A percentile compares a stretch with the other conserved stretches of the same genome.
These are phyloP conservation scores for Leccinellum albellum DNA, from an alignment of 768 basidiomycete genomes.

Conservation along the genomic window DNA sequence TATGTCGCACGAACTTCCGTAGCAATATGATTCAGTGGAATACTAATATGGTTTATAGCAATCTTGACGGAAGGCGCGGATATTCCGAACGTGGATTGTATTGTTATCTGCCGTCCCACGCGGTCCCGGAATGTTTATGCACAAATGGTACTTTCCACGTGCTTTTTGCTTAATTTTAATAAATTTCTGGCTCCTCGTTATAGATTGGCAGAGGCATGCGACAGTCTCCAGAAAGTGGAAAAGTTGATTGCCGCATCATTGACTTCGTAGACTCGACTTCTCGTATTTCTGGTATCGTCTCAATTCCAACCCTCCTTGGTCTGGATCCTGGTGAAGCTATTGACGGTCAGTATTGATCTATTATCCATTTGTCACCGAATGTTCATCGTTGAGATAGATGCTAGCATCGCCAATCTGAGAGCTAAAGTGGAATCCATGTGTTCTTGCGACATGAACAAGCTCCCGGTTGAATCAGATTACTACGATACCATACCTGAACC, in stretches of 20 bases:
- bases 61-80: conserved; percentile 93
- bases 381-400: conserved; percentile 38
- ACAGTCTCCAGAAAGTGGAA: conserved; percentile 74
- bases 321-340: conserved; percentile 65
- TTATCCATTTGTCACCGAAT: neutral
- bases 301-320: conserved; percentile 81
- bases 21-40: neutral
- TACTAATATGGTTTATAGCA: conserved; percentile 35
- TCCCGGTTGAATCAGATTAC: conserved; percentile 17
- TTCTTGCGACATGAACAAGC: conserved; percentile 3
- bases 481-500: conserved; percentile 47
- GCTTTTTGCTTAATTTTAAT: neutral
- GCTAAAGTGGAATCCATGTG: conserved; percentile 32
- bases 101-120: conserved; percentile 85
- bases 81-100: conserved; percentile 91
- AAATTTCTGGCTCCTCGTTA: neutral
- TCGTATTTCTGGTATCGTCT: conserved; percentile 68
- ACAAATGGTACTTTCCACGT: conserved; percentile 68
- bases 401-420: conserved; percentile 46
- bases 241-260: conserved; percentile 81
- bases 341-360: conserved; percentile 44
- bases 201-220: conserved; percentile 93
- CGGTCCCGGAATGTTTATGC: conserved; percentile 84
- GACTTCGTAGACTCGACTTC: conserved; percentile 82
- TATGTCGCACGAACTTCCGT: conserved; percentile 31